Conservation (phyloP, 2,329 filamentous ascomycete species). For the Exophiala sideris region DNA sequence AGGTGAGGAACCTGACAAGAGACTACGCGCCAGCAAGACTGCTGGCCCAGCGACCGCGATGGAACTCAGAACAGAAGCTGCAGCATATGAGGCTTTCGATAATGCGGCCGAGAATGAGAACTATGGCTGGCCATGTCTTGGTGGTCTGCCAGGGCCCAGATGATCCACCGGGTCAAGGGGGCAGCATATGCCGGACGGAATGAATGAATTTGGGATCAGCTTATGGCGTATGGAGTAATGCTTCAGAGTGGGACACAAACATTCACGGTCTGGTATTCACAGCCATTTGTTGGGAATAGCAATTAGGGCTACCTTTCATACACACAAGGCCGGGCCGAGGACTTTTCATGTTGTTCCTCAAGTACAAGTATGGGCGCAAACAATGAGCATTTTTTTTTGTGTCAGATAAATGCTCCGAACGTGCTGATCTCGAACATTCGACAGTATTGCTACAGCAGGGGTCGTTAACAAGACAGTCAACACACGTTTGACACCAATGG, state of each 20-base stretch:
- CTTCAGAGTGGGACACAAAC: not conserved
- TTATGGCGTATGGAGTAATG: not conserved
- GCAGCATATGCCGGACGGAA: not conserved
- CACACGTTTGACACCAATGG: too few species aligned
- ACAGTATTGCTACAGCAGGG: too few species aligned
- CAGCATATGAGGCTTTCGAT: slow-evolving; percentile 18
- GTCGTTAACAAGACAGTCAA: too few species aligned
- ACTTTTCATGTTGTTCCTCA: too few species aligned
- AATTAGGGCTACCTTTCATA: too few species aligned
- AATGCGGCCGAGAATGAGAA: slow-evolving; percentile 16
- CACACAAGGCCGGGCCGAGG: too few species aligned
- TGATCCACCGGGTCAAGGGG: not conserved
- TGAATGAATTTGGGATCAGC: not conserved
- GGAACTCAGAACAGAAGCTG: slow-evolving; percentile 13
- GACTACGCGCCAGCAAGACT: not conserved
- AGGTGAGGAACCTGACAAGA: not conserved
- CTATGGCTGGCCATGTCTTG: slow-evolving; percentile 21
- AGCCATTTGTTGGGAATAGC: too few species aligned
- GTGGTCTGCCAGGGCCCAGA: slow-evolving; percentile 2
- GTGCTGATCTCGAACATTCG: too few species aligned
- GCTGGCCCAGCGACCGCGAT: not conserved
- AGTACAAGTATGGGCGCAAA: too few species aligned
- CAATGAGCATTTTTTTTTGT: too few species aligned
- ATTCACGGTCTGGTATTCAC: not conserved
- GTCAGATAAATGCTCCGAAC: too few species aligned